Base-by-base conservation (phyloP, 768 basidiomycete genomes). In the Phaffia australis region DNA sequence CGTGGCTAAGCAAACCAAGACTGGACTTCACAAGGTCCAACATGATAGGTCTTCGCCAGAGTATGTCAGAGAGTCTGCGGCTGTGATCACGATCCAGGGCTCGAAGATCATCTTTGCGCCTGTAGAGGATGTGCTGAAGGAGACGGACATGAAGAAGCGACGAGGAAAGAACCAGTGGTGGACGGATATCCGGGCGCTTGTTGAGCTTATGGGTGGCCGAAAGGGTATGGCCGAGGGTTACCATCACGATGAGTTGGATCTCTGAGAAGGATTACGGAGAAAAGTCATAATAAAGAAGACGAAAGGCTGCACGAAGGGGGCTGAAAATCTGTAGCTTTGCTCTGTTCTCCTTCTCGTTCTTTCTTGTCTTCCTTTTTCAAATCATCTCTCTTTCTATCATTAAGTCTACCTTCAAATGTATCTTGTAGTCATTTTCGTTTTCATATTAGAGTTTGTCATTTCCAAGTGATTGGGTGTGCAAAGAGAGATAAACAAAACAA, bases 111-210 rank as follows among this genome's bases (percentile, higher is more conserved):
- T 83, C 70, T 90, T 90, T 84, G 87, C 91, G 1, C 83, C 87
- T 0, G 88, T 93, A 68, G 80, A 81, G 69, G 89, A 89, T 71
- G 89, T 98, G 83, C 79, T 87, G 63, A 79, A 80, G 67, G 85
- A 89, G 57, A 88, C 94, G 27, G 93, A 99, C 77, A 89, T 94
- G 86, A 84, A 83, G 79, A 84, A 91, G 75, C 81, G 94, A 68
- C 77, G 91, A 68, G 92, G 89, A 0, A 87, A 84, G 74, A 76
- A 79, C 30, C 77, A 80, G 60, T 91, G 90, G 89, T 97, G 93
- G 93, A 77, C 76, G 21, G 80, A 77, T 16, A 77, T 85, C 62
- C 86, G 83, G 74, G 79, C 81, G 23, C 76, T 95, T 64, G 85
- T 84, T 14, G 90, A 94, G 77, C 80, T 81, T 52, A 77, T 97